These are phyloP conservation scores for Scutellaria galericulata DNA, from an alignment of 257 asterid genomes.

Conservation along the genomic window DNA sequence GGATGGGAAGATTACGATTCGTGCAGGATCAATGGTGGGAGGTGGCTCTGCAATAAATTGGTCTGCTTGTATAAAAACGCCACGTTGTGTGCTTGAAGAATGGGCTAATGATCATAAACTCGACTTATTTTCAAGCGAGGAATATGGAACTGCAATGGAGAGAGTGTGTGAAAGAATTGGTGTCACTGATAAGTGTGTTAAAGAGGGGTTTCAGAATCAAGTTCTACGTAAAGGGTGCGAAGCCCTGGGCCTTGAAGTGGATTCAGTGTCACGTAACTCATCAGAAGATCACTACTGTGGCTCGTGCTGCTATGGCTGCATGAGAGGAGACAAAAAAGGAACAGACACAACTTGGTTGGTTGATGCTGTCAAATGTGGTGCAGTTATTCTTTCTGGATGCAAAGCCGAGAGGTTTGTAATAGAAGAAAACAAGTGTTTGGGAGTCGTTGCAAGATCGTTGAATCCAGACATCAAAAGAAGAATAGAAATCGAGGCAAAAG, in stretches of 20 bases:
- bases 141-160: slow-evolving; percentile 64
- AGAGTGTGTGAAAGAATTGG: slow-evolving; percentile 70
- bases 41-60: slow-evolving; percentile 93
- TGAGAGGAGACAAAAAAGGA: slow-evolving; percentile 80
- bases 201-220: slow-evolving; percentile 80
- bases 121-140: slow-evolving; percentile 45
- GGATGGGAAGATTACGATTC: slow-evolving; percentile 66
- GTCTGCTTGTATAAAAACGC: slow-evolving; percentile 81
- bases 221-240: slow-evolving; percentile 76
- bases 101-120: slow-evolving; percentile 59
- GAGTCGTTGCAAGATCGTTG: slow-evolving; percentile 56
- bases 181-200: slow-evolving; percentile 57
- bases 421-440: slow-evolving; percentile 53
- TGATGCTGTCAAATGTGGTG: slow-evolving; percentile 75
- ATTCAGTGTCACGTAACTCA: slow-evolving; percentile 65
- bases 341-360: slow-evolving; percentile 89
- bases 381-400: slow-evolving; percentile 72
- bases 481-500: slow-evolving; percentile 61
- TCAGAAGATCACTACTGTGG: slow-evolving; percentile 75
- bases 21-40: slow-evolving; percentile 94
- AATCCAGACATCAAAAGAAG: slow-evolving; percentile 44
- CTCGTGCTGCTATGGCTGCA: slow-evolving; percentile 80
- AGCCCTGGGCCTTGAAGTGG: slow-evolving; percentile 60
- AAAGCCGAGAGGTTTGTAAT: slow-evolving; percentile 64
- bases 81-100: slow-evolving; percentile 55